Evolutionary conservation across 345 rosid species (phyloP).

Genomic region (Dovyalis caffra): DNA sequence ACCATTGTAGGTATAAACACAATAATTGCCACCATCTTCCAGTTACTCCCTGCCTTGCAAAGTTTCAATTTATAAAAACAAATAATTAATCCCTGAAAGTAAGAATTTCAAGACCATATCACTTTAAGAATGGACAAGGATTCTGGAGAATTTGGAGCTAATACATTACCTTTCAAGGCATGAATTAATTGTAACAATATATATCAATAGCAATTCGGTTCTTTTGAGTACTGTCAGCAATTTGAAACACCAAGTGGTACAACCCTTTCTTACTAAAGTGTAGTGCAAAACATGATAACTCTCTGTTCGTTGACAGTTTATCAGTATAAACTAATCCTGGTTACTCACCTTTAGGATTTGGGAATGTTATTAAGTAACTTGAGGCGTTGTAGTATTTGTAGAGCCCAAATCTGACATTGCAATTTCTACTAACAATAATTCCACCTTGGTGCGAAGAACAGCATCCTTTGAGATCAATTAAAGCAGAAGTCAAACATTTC

Average conservation of each 20-base stretch:
- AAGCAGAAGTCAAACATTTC: constrained; percentile 24
- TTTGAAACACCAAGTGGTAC: background rate
- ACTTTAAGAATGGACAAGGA: too few species aligned
- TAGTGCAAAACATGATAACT: background rate
- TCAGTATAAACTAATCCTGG: background rate
- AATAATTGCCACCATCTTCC: constrained; percentile 21
- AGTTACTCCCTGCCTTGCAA: constrained; percentile 26
- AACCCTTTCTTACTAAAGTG: background rate
- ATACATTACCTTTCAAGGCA: too few species aligned
- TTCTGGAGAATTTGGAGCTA: too few species aligned
- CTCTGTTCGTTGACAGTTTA: background rate
- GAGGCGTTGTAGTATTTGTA: constrained; percentile 31
- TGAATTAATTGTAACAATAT: too few species aligned
- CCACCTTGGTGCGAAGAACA: constrained; percentile 30
- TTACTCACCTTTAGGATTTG: constrained; percentile 21
- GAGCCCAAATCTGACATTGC: constrained; percentile 40
- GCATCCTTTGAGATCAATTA: constrained; percentile 23
- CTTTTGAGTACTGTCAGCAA: background rate
- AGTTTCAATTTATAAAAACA: too few species aligned
- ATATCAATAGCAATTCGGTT: background rate
- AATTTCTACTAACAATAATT: constrained; percentile 28
- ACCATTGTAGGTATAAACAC: constrained; percentile 7
- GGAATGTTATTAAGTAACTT: constrained; percentile 1
- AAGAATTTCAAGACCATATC: too few species aligned
- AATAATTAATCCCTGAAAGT: too few species aligned